Percentiles rank a stretch among this genome's conserved stretches.
phyloP scores from a whole-genome alignment of 805 yeast species.

The Lachancea nothofagi region DNA sequence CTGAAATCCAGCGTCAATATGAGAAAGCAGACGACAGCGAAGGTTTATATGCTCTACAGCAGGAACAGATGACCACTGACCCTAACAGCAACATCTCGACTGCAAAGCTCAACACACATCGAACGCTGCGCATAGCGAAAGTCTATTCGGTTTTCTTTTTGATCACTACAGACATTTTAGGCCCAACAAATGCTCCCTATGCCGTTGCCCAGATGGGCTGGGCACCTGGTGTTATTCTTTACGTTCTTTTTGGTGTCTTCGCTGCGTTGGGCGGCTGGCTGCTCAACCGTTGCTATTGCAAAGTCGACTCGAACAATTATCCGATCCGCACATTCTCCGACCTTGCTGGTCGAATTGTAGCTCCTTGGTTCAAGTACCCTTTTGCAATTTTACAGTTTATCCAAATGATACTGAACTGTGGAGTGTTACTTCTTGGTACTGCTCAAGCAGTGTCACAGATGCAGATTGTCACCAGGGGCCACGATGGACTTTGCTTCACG shows the following conservation, averaged over 20 bases:
- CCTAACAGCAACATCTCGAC: slow-evolving; percentile 12
- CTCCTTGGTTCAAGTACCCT: slow-evolving; percentile 22
- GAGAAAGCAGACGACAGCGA: slow-evolving; percentile 12
- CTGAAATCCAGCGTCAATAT: slow-evolving; percentile 14
- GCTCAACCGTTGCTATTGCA: slow-evolving; percentile 34
- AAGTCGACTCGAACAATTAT: slow-evolving; percentile 38
- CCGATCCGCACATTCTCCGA: slow-evolving; percentile 42
- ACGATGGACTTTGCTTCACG: slow-evolving; percentile 36
- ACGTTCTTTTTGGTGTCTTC: slow-evolving; percentile 36
- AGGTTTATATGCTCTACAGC: slow-evolving; percentile 14
- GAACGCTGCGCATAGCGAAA: slow-evolving; percentile 14
- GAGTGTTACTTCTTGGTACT: slow-evolving; percentile 37
- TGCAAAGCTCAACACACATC: slow-evolving; percentile 12
- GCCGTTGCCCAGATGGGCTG: slow-evolving; percentile 41
- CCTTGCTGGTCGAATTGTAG: slow-evolving; percentile 35
- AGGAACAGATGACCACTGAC: slow-evolving; percentile 14
- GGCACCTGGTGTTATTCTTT: slow-evolving; percentile 42
- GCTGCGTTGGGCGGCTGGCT: slow-evolving; percentile 41
- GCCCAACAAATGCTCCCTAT: slow-evolving; percentile 44
- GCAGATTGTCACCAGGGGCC: slow-evolving; percentile 19
- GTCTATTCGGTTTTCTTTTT: slow-evolving; percentile 38
- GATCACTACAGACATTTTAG: slow-evolving; percentile 45
- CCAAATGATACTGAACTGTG: slow-evolving; percentile 42
- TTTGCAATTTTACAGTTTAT: slow-evolving; percentile 33
- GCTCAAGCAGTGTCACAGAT: slow-evolving; percentile 42